phyloP scores from a whole-genome alignment of 257 asterid species.

The Leptodermis oblonga region DNA sequence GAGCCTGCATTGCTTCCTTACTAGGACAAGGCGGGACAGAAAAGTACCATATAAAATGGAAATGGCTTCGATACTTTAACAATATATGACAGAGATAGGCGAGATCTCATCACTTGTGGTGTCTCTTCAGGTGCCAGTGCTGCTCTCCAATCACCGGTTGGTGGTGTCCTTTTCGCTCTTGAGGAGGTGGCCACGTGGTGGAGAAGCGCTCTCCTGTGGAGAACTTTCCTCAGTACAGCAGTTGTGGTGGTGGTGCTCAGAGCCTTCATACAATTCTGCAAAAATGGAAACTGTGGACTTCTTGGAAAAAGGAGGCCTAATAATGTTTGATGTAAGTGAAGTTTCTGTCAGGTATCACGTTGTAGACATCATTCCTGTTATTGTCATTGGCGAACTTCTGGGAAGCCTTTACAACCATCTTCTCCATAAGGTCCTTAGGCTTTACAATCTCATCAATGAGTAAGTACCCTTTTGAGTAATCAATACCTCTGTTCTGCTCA shows the following conservation, averaged over 20 bases:
- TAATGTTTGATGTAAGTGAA: conserved; percentile 82
- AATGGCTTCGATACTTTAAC: conserved; percentile 85
- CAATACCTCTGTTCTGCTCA: too few species aligned
- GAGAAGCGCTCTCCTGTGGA: conserved; percentile 96
- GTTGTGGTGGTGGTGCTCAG: conserved; percentile 83
- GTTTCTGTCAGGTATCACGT: conserved; percentile 55
- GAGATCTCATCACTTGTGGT: conserved; percentile 84
- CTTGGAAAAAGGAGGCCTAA: conserved; percentile 86
- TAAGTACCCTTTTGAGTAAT: conserved; percentile 43
- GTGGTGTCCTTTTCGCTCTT: conserved; percentile 77
- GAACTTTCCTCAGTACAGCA: conserved; percentile 89
- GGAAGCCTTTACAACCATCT: conserved; percentile 79
- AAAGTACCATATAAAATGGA: conserved; percentile 69
- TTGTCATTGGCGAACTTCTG: conserved; percentile 68
- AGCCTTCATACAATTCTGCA: conserved; percentile 76
- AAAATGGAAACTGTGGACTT: conserved; percentile 65
- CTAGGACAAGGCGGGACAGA: conserved; percentile 89
- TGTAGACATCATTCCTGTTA: conserved; percentile 65
- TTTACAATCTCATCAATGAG: conserved; percentile 73
- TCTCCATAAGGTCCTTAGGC: conserved; percentile 72
- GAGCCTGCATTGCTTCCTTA: conserved; percentile 73
- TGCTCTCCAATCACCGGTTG: conserved; percentile 88
- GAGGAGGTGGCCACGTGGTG: conserved; percentile 99
- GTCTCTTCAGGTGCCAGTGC: conserved; percentile 88
- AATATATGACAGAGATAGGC: conserved; percentile 82